Base-by-base conservation (phyloP, 257 asterid species). In the Ballota nigra region DNA sequence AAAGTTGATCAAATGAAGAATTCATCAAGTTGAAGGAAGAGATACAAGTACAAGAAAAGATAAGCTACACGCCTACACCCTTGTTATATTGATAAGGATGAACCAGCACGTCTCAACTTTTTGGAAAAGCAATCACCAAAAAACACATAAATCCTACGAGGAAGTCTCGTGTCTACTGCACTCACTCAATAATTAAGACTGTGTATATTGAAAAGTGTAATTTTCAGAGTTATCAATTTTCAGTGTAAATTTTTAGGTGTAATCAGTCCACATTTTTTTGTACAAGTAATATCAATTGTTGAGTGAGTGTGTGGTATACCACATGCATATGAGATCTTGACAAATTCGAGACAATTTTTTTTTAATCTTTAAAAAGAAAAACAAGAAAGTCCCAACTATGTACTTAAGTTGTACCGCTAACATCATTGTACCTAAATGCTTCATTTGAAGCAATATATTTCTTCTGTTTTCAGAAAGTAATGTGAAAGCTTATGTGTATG, bases 361-460 rank as follows among this genome's bases (percentile, higher is more conserved):
- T 13, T 33, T 0, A 49, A 19, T 63, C 36, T 33, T 18, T 29
- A 19, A 55, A 52, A 52, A 11, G 15, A 16, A 12, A 51, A 18
- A 68, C 5, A 23, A 11, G n/a, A 65, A 28, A 57, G 41, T 19
- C 52, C 52, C 52, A 31, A 45, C 9, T 19, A 5, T 26, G 68
- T 74, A 74, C 78, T 40, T 31, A 20, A 47, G 79, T 47, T 75
- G 70, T 68, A 59, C 58, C 47, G 69, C 58, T 60, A 68, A 67
- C 79, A 75, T 75, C 74, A 60, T 6, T 38, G 65, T 59, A 68
- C 75, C 75, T 75, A 68, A 75, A 67, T 68, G 70, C 26, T 60
- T 75, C 63, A 23, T 61, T n/a, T 75, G 66, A 75, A 68, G 79
- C 79, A 68, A 60, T 66, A 16, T n/a, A 60, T 68, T 60, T 68